phyloP scores from a whole-genome alignment of 2,329 filamentous ascomycete species.

The Colletotrichum cordylinicola region DNA sequence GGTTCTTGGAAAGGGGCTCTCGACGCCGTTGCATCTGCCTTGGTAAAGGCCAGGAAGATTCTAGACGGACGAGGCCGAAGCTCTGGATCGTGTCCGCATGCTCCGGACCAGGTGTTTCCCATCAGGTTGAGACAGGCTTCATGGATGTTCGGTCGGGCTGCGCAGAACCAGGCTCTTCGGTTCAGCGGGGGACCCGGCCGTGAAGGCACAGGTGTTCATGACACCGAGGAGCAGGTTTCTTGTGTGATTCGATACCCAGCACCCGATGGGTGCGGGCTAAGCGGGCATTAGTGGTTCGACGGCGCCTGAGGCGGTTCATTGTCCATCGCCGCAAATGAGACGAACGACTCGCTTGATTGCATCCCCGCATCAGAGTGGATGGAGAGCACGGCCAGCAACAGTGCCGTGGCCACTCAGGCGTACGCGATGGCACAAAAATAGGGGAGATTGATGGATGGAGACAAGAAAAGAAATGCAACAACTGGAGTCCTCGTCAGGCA shows the following conservation, averaged over 20 bases:
- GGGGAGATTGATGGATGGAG: background rate
- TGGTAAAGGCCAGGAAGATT: conserved; percentile 51
- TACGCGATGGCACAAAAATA: background rate
- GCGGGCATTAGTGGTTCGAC: conserved; percentile 2
- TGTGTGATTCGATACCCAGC: background rate
- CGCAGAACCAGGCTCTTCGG: background rate
- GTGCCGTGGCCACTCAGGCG: background rate
- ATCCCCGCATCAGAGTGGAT: conserved; percentile 8
- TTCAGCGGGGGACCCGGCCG: background rate
- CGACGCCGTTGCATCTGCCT: conserved; percentile 70
- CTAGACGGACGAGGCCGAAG: background rate
- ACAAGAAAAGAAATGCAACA: background rate
- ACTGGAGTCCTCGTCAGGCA: background rate
- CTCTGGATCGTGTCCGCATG: background rate
- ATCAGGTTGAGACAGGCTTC: conserved; percentile 2
- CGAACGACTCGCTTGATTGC: conserved; percentile 16
- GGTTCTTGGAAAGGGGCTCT: conserved; percentile 65
- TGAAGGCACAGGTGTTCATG: background rate
- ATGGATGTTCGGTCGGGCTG: conserved; percentile 6
- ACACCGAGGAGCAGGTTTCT: background rate
- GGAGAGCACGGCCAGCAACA: background rate
- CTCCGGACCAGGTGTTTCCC: background rate
- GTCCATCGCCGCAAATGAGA: conserved; percentile 13
- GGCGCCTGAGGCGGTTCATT: background rate
- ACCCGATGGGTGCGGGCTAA: background rate